Base-by-base conservation (phyloP, 2,329 filamentous ascomycete species). In the Alternaria longipes region DNA sequence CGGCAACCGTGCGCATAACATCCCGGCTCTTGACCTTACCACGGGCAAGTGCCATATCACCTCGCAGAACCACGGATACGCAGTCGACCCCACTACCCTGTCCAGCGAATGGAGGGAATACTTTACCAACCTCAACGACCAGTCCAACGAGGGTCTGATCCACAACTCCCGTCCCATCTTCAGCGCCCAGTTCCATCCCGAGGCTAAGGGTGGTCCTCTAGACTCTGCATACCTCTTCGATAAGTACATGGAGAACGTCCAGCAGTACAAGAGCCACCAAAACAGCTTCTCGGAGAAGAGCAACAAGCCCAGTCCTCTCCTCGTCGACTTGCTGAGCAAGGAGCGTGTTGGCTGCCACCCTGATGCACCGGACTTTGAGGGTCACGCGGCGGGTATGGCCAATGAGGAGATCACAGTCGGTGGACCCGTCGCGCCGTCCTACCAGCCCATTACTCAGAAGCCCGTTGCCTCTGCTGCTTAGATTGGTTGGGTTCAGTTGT, bases 11-110 rank as follows among this genome's bases (percentile, higher is more conserved):
- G 95, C 94, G 18, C 95, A 98, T 86, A 99, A 99, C 86, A 98
- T 98, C 74, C 95, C 95, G 8, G 93, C 94, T 62, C 85, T 98
- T 60, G 94, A 98, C 79, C 85, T 97, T 79, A 97, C 92, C 63
- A 98, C 94, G 38, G 94, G 95, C 59, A 93, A 94, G 81, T 98
- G 95, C 88, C 94, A 98, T 85, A 98, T 98, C 81, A 98, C 94
- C 60, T 94, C 90, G 80, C 95, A 99, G 85, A 98, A 98, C 84
- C 95, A 98, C 83, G 95, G 95, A 65, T 99, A 98, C 75, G 95
- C 94, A 44, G 92, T 99, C 61, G 94, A 98, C 76, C 87, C 91
- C 6, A 85, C 86, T 61, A 97, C 93, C 11, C 85, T 99, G 41
- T 88, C 92, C 56, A 84, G 83, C 56, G 93, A 97, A 38, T 99